These are phyloP conservation scores for Arthrobotrys iridis DNA, from an alignment of 2,329 filamentous ascomycete genomes.

Conservation along the genomic window DNA sequence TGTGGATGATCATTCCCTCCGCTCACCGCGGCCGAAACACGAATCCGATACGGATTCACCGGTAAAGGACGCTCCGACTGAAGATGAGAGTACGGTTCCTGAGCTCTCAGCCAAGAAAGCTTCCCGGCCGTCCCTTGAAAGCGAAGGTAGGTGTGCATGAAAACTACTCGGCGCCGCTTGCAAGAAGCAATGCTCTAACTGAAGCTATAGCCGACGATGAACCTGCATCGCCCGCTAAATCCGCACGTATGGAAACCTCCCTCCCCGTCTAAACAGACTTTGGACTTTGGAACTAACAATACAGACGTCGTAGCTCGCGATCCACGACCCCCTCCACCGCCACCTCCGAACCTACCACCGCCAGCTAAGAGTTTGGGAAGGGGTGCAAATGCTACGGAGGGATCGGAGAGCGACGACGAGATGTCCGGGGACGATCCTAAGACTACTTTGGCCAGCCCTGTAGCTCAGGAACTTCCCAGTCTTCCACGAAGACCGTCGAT, in stretches of 20 bases:
- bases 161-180: not conserved
- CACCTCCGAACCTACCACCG: conserved; percentile 60
- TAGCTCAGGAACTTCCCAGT: conserved; percentile 7
- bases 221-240: conserved; percentile 3
- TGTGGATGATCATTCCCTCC: conserved; percentile 11
- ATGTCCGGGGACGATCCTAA: conserved; percentile 69
- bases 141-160: conserved; percentile 37
- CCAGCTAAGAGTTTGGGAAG: conserved; percentile 45
- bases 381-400: conserved; percentile 63
- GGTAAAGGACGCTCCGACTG: conserved; percentile 46
- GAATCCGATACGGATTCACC: conserved; percentile 49
- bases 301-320: conserved; percentile 57
- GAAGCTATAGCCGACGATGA: conserved; percentile 25
- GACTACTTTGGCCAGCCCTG: conserved; percentile 60
- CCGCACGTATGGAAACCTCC: conserved; percentile 7
- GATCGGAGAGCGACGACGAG: conserved; percentile 90
- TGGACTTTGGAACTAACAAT: not conserved
- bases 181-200: not conserved
- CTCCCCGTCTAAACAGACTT: not conserved
- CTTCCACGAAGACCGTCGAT: conserved; percentile 12
- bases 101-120: not conserved
- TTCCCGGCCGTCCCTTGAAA: conserved; percentile 35
- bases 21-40: conserved; percentile 11
- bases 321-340: conserved; percentile 60
- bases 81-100: conserved; percentile 28